Evolutionary conservation across 2,329 filamentous ascomycete species (phyloP).

Genomic region (Colletotrichum agaves): DNA sequence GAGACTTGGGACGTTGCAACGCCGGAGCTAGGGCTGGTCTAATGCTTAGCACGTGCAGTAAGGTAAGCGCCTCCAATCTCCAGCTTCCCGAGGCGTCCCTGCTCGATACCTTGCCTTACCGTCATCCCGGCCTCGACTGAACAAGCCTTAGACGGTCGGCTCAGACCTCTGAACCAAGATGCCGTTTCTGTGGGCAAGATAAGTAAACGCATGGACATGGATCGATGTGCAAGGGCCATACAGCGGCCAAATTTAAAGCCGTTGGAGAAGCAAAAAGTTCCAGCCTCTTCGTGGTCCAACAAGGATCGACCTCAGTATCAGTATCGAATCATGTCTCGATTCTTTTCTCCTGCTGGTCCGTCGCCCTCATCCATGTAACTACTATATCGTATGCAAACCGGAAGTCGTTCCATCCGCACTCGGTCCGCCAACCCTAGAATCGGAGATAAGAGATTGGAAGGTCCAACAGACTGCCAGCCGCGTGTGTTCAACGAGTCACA

Average conservation of each 20-base stretch:
- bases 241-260: background rate
- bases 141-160: slow-evolving; percentile 8
- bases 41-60: slow-evolving; percentile 11
- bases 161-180: slow-evolving; percentile 5
- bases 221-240: slow-evolving; percentile 17
- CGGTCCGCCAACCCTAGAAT: background rate
- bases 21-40: slow-evolving; percentile 27
- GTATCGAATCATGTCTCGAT: background rate
- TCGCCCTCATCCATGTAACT: slow-evolving; percentile 8
- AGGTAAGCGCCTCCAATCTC: slow-evolving; percentile 14
- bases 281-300: slow-evolving; percentile 12
- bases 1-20: slow-evolving; percentile 3
- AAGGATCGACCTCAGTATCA: background rate
- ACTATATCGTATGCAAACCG: background rate
- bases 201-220: slow-evolving; percentile 12
- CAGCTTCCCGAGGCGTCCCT: background rate
- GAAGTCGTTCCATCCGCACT: background rate
- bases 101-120: background rate
- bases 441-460: background rate
- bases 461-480: background rate
- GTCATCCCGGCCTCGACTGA: background rate
- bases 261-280: background rate
- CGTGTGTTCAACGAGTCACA: background rate
- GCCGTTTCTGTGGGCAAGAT: background rate
- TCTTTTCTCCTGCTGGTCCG: background rate